Base-by-base conservation (phyloP, 192 early-diverging fungal species). In the Linnemannia elongata region DNA sequence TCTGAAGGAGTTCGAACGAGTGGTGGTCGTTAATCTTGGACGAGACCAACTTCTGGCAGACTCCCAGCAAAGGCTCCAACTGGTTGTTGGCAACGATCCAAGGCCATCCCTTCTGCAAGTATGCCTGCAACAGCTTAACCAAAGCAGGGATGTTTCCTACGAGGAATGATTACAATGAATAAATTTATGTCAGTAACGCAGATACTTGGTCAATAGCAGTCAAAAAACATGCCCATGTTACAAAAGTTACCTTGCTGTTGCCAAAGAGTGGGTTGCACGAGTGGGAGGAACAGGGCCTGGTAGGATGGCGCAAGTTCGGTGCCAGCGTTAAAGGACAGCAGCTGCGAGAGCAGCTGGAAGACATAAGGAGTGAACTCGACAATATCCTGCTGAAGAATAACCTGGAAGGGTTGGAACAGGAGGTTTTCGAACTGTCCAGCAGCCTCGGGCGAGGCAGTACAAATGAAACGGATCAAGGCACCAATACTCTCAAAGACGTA, bases 351-450 rank as follows among this genome's bases (percentile, higher is more conserved):
- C 77, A 99, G 91, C 89, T 99, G 99, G 93, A 99, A 98, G 17
- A 97, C 95, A 89, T 99, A 99, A 22, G 99, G 97, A 87, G 94
- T 96, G 54, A 98, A 99, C 89, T 99, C 99, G 82, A 90, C 86
- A 83, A 77, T 95, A 74, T 97, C 97, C 77, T 94, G 91, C 68
- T 93, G 91, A 36, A 99, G 89, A 83, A 99, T 97, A 24, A 82
- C 88, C 86, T 97, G 94, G 90, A 99, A 97, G n/a, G 95, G 95
- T 10, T 92, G 93, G 89, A 99, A 97, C 72, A 99, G 90, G 44
- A 96, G 90, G 7, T 89, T 90, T 88, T 99, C 98, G 80, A 99
- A 99, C 78, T 94, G 93, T 60, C 80, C 87, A 12, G 98, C 92
- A 3, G 96, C 91, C 17, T 82, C 89, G 0, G 90, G 91, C 17